A percentile compares a stretch with the other conserved stretches of the same genome.
phyloP scores from a whole-genome alignment of 164 flowering plant species.

The Cinnamomum chago region DNA sequence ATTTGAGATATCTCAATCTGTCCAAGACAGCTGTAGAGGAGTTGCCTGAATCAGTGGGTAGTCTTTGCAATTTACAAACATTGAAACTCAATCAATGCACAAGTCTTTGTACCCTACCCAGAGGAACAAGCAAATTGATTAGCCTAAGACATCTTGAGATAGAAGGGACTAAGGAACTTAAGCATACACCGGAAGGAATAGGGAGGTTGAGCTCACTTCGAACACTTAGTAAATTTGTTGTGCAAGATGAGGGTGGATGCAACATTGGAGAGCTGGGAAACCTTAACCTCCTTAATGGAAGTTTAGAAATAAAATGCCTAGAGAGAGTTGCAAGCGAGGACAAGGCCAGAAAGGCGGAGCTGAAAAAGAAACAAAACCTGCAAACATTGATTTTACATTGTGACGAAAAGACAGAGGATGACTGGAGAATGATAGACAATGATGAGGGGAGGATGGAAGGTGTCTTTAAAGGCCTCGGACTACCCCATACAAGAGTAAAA shows the following conservation, averaged over 20 bases:
- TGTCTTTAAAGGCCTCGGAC: conserved; percentile 2
- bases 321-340: neutral
- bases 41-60: conserved; percentile 19
- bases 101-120: neutral
- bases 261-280: conserved; percentile 5
- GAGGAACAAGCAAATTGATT: neutral
- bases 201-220: conserved; percentile 2
- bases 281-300: conserved; percentile 9
- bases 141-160: conserved; percentile 9
- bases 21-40: neutral
- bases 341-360: conserved; percentile 1
- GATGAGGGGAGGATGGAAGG: neutral
- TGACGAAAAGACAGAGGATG: neutral
- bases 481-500: neutral
- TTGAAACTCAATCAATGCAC: neutral
- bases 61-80: conserved; percentile 4
- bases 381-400: neutral
- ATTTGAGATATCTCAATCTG: conserved; percentile 9
- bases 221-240: conserved; percentile 1
- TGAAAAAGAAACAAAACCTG: neutral
- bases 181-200: conserved; percentile 1
- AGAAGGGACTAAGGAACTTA: neutral
- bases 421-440: neutral
- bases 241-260: neutral
- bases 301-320: neutral